Evolutionary conservation across 2,329 filamentous ascomycete species (phyloP).

Genomic region (Trichoderma koningii): DNA sequence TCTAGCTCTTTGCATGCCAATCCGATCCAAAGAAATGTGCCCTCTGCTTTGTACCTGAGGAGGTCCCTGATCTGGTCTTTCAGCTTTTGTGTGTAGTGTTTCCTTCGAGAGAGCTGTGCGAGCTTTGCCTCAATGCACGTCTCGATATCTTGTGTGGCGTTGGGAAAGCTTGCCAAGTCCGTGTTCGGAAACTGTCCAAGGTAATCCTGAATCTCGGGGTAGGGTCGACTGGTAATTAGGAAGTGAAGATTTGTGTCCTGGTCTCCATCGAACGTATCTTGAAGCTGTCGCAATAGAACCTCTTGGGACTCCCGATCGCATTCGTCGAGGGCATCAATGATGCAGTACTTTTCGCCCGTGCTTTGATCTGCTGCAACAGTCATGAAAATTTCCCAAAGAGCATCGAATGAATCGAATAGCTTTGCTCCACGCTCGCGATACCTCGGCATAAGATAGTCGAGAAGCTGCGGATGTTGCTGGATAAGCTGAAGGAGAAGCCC

Average conservation of each 20-base stretch:
- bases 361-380: not conserved
- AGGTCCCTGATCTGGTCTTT: slow-evolving; percentile 28
- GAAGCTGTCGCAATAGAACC: not conserved
- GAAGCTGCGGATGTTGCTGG: not conserved
- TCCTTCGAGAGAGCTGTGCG: slow-evolving; percentile 27
- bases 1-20: slow-evolving; percentile 33
- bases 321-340: slow-evolving; percentile 7
- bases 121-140: slow-evolving; percentile 31
- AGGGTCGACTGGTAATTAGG: not conserved
- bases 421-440: not conserved
- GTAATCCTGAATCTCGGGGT: not conserved
- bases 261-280: not conserved
- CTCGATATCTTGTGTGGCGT: slow-evolving; percentile 30
- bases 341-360: not conserved
- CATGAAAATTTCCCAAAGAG: slow-evolving; percentile 2
- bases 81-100: slow-evolving; percentile 29
- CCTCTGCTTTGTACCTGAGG: slow-evolving; percentile 32
- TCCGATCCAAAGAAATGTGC: slow-evolving; percentile 35
- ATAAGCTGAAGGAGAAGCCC: slow-evolving; percentile 30
- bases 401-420: not conserved
- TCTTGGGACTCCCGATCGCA: not conserved
- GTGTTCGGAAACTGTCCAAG: slow-evolving; percentile 29
- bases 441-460: not conserved
- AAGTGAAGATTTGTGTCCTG: not conserved
- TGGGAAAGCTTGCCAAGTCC: slow-evolving; percentile 32